A percentile compares a stretch with the other conserved stretches of the same genome.
These are phyloP conservation scores for Plasmodium inui DNA, from an alignment of 169 alveolate species.

Conservation along the genomic window DNA sequence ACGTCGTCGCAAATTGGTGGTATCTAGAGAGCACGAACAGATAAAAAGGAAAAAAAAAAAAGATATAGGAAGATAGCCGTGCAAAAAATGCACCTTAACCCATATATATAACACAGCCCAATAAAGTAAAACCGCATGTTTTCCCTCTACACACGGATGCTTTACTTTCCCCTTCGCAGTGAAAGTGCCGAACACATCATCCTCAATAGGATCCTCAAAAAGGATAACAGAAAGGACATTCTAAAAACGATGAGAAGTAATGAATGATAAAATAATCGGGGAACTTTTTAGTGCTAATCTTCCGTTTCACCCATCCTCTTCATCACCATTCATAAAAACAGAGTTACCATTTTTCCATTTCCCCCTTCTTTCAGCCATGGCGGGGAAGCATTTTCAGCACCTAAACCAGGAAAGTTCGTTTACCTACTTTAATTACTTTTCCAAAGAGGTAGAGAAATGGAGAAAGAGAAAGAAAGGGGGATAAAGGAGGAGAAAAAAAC, in stretches of 20 bases:
- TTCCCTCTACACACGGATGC: background rate
- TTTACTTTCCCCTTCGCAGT: conserved; percentile 10
- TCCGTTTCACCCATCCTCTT: background rate
- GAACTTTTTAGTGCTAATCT: background rate
- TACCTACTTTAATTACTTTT: conserved; percentile 32
- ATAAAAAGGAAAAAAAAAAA: background rate
- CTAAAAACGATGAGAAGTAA: conserved; percentile 46
- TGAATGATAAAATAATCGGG: background rate
- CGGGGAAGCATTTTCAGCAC: conserved; percentile 26
- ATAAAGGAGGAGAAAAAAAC: background rate
- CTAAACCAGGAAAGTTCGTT: background rate
- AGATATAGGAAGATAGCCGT: background rate
- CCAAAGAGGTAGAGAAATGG: conserved; percentile 34
- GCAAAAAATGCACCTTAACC: background rate
- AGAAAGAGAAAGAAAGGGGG: background rate
- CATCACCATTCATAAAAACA: background rate
- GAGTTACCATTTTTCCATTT: background rate
- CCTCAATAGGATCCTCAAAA: conserved; percentile 58
- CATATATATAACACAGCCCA: background rate
- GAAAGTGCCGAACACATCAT: conserved; percentile 41
- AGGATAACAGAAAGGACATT: conserved; percentile 55
- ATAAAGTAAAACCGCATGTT: background rate
- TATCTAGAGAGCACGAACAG: background rate
- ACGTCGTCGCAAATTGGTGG: conserved; percentile 56
- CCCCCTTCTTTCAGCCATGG: conserved; percentile 6